Base-by-base conservation (phyloP, 2,329 filamentous ascomycete genomes). In the Fusarium albidum region DNA sequence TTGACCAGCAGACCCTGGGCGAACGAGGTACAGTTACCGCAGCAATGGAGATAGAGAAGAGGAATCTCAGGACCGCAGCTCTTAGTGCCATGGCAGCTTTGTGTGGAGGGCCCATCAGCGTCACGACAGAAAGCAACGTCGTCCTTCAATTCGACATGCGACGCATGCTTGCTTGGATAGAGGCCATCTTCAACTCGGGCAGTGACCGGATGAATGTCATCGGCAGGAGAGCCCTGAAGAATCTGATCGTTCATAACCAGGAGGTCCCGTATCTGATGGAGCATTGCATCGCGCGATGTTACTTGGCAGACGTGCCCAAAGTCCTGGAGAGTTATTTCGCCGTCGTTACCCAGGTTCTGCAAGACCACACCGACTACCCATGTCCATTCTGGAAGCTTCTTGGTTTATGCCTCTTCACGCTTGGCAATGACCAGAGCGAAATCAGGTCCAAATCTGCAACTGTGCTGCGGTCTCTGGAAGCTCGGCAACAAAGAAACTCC, bases 21-120 rank as follows among this genome's bases (percentile, higher is more conserved):
- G 92, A 93, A 68, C 84, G 90, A 61, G 87, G 89, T 5, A 92
- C 88, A 17, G 83, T 91, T 32, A 94, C 91, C 17, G 93, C 93
- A 21, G 90, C 92, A 2, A 95, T 96, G 83, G 95, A 98, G 70
- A 98, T 97, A 62, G 94, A 99, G 74, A 98, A 96, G 77, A 87
- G 91, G 58, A 96, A 96, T 68, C 81, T 99, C 31, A 85, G 92
- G 52, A 95, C 90, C 17, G 92, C 95, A 26, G 94, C 95, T 2
- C 79, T 99, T 35, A 96, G 93, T 71, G 90, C 96, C 21, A 98
- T 99, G 95, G 93, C 95, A 35, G 87, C 92, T 4, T 81, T 99
- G 6, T 99, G 95, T 70, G 92, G 86, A 65, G 85, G 89, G 0
- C 92, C 94, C 5, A 87, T 98, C 52, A 92, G 87, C 59, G 89